Base-by-base conservation (phyloP, 345 rosid genomes). In the Populus alba region DNA sequence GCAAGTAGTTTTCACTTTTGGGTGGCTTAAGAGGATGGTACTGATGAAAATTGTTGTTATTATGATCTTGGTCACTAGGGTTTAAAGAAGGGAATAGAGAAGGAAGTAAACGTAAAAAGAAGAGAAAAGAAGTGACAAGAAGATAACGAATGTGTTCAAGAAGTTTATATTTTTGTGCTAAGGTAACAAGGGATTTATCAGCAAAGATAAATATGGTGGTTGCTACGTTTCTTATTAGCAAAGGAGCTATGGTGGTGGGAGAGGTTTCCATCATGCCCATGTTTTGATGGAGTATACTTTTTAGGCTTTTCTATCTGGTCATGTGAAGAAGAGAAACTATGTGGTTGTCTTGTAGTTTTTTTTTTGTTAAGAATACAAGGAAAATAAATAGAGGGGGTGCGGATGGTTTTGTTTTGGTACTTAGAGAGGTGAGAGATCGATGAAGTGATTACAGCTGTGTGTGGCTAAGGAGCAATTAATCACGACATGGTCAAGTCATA, bases 31-130 rank as follows among this genome's bases (percentile, higher is more conserved):
- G 59, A 53, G n/a, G 59, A 53, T 53, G 59, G 10, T 18, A 53
- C 59, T 20, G 59, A 53, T 29, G 31, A 29, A 20, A 18, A 53
- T 53, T 25, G 20, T 76, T 41, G 49, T 33, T 59, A 71, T 27
- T 13, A 10, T 75, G 18, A 16, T 67, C 70, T 4, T 69, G 59
- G 10, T 12, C 51, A 22, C 15, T 59, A 35, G 85, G 77, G 77
- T 75, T 65, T 8, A 79, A 45, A 66, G 83, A 80, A 62, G 85
- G 83, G 79, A 80, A 57, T 18, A 85, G 51, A 0, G 85, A 85
- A 59, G 90, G 89, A 45, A 94, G 81, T 17, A 89, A 22, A 29
- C 97, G 91, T 20, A 92, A 59, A 43, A 95, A 73, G 87, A 92
- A 91, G 87, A 95, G 82, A 78, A 86, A 90, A 74, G 81, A 85